phyloP scores from a whole-genome alignment of 1,139 yeast species.

The Blastobotrys capitulatus region DNA sequence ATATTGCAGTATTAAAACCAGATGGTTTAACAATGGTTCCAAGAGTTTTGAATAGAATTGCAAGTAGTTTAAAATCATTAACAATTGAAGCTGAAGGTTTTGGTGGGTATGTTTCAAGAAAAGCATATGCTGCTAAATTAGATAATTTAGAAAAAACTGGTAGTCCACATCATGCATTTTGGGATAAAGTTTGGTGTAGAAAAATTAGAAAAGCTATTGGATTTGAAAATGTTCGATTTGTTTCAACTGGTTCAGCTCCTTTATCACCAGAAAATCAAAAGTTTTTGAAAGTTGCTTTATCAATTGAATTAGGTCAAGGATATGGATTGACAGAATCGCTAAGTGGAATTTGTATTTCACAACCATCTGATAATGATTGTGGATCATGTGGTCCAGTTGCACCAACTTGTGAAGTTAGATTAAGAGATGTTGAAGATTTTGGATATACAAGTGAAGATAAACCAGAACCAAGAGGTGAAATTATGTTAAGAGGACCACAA shows the following conservation, averaged over 20 bases:
- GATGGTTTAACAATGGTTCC: constrained; percentile 55
- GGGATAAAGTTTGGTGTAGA: constrained; percentile 46
- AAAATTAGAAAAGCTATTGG: constrained; percentile 56
- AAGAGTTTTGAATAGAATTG: constrained; percentile 58
- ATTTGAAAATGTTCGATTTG: constrained; percentile 42
- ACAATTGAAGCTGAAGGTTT: constrained; percentile 35
- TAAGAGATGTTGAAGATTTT: constrained; percentile 65
- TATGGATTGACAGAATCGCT: constrained; percentile 60
- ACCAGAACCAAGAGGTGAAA: constrained; percentile 49
- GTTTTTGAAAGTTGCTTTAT: constrained; percentile 51
- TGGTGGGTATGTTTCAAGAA: constrained; percentile 35
- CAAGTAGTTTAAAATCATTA: constrained; percentile 43
- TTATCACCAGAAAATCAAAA: constrained; percentile 35
- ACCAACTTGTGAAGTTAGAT: constrained; percentile 46
- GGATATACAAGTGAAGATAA: constrained; percentile 49
- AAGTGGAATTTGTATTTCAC: constrained; percentile 43
- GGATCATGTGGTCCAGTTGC: constrained; percentile 35
- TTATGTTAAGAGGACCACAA: constrained; percentile 67
- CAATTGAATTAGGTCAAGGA: constrained; percentile 44
- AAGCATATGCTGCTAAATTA: constrained; percentile 38
- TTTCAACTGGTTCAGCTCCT: constrained; percentile 55
- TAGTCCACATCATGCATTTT: constrained; percentile 34
- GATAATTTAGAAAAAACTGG: constrained; percentile 35
- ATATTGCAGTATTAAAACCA: constrained; percentile 52
- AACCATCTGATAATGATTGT: constrained; percentile 16